Conservation (phyloP, 306 rosid genomes). For the Abrus precatorius region DNA sequence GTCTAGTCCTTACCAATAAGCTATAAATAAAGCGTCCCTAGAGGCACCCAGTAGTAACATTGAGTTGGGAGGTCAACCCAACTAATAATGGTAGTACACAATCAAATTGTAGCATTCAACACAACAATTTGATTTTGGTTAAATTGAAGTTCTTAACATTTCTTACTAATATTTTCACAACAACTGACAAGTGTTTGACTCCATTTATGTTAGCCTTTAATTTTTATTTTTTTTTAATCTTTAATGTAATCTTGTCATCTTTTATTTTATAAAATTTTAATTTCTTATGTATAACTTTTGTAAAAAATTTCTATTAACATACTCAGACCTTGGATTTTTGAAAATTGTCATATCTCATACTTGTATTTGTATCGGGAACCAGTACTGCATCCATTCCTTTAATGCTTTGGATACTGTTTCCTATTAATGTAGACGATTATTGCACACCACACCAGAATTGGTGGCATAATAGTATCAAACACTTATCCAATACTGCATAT, state of each 20-base stretch:
- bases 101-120: neutral
- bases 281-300: neutral
- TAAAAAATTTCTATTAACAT: too few species aligned
- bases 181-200: neutral
- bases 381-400: neutral
- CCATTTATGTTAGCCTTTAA: neutral
- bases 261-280: neutral
- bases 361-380: too few species aligned
- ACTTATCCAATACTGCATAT: neutral
- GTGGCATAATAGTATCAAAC: neutral
- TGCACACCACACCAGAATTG: neutral
- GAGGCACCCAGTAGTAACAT: neutral
- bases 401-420: neutral
- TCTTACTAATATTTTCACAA: neutral
- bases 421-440: neutral
- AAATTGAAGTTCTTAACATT: neutral
- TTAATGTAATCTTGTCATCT: neutral
- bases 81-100: neutral
- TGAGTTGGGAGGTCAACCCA: neutral
- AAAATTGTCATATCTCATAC: too few species aligned
- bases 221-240: neutral
- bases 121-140: neutral
- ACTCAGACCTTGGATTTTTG: too few species aligned
- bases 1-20: neutral
- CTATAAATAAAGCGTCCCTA: neutral